These are phyloP conservation scores for Gossypium trilobum DNA, from an alignment of 441 rosid genomes.

Conservation along the genomic window DNA sequence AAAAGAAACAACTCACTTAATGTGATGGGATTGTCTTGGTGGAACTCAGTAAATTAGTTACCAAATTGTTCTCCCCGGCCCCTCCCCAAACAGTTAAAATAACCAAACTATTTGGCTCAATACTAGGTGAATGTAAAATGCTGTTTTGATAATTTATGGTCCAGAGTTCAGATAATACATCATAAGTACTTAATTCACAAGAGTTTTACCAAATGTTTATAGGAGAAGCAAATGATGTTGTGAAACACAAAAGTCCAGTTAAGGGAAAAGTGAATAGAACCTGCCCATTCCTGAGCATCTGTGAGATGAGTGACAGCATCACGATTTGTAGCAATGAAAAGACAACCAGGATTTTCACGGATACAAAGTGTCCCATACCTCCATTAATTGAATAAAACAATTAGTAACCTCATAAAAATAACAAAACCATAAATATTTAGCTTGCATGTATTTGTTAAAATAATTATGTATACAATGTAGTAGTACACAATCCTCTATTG, in stretches of 20 bases:
- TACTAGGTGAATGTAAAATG: not conserved
- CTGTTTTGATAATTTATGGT: not conserved
- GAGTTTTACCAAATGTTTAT: not conserved
- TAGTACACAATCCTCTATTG: not conserved
- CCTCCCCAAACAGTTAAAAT: not conserved
- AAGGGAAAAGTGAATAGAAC: conserved; percentile 21
- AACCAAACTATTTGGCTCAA: not conserved
- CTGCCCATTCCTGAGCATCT: conserved; percentile 89
- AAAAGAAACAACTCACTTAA: not conserved
- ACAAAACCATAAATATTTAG: not conserved
- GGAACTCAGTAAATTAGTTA: not conserved
- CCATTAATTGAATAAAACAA: conserved; percentile 14
- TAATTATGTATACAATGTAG: not conserved
- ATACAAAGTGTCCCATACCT: conserved; percentile 73
- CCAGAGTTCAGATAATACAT: not conserved
- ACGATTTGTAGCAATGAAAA: conserved; percentile 65
- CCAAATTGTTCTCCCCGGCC: not conserved
- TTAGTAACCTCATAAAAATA: not conserved
- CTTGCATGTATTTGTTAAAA: not conserved
- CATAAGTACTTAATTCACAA: not conserved
- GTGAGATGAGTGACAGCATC: conserved; percentile 78
- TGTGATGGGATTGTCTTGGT: not conserved
- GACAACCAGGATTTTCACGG: conserved; percentile 69
- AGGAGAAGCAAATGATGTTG: not conserved
- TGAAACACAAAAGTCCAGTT: not conserved